Conservation (phyloP, 352 stramenopile genomes). For the Globisporangium canariense region DNA sequence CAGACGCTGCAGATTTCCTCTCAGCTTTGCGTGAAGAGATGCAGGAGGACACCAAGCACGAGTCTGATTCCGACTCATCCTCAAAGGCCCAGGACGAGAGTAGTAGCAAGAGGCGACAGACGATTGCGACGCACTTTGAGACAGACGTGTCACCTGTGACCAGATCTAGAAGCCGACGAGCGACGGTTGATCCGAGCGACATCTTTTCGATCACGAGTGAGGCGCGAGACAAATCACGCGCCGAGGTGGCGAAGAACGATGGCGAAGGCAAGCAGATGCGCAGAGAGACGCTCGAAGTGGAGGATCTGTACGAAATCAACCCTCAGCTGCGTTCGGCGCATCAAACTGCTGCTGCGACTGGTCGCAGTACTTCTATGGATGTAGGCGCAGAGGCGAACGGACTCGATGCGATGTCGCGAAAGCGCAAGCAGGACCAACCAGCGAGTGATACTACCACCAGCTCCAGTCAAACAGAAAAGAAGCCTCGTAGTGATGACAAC, state of each 20-base stretch:
- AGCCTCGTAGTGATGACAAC: conserved; percentile 8
- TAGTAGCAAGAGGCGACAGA: conserved; percentile 12
- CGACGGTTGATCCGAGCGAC: conserved; percentile 57
- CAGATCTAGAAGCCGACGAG: conserved; percentile 24
- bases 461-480: conserved; percentile 8
- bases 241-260: not conserved
- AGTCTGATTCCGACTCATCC: conserved; percentile 1
- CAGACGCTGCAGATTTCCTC: conserved; percentile 41
- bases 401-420: conserved; percentile 21
- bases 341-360: not conserved
- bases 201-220: conserved; percentile 24
- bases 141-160: conserved; percentile 23
- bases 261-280: conserved; percentile 19
- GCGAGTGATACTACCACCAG: conserved; percentile 8
- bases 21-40: conserved; percentile 28
- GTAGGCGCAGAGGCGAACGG: conserved; percentile 6
- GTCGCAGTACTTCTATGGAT: not conserved
- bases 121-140: conserved; percentile 5
- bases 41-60: not conserved
- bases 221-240: not conserved
- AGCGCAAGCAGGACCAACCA: conserved; percentile 21
- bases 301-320: conserved; percentile 40
- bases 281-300: conserved; percentile 59
- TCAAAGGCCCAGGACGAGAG: not conserved
- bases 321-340: conserved; percentile 13